Evolutionary conservation across 2,329 filamentous ascomycete genomes (phyloP).

Genomic region (Neopestalotiopsis clavispora): DNA sequence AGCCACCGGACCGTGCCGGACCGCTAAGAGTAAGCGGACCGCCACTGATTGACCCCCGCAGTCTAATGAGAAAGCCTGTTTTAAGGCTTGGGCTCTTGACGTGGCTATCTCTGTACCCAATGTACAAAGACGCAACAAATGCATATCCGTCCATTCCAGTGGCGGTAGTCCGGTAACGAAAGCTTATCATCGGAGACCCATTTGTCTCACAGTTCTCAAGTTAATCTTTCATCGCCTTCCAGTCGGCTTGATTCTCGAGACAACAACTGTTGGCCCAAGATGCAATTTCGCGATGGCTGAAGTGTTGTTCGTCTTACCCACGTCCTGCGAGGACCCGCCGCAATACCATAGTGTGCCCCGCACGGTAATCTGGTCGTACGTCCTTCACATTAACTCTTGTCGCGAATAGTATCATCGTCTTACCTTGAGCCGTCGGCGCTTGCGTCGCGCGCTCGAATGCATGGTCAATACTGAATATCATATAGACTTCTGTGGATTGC

Average conservation of each 20-base stretch:
- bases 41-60: neutral
- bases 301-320: neutral
- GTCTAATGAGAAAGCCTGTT: neutral
- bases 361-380: slow-evolving; percentile 21
- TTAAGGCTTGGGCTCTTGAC: neutral
- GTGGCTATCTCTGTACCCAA: neutral
- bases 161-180: neutral
- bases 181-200: neutral
- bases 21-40: neutral
- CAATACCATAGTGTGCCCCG: slow-evolving; percentile 17
- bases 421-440: too few relatives aligned
- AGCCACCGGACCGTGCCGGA: neutral
- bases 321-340: slow-evolving; percentile 17
- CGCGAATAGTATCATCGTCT: too few relatives aligned
- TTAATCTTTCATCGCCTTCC: neutral
- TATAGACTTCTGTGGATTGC: slow-evolving; percentile 18
- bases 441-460: neutral
- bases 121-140: neutral
- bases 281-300: slow-evolving; percentile 11
- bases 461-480: neutral
- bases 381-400: neutral
- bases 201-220: neutral
- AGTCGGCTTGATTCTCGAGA: neutral
- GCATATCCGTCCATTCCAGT: neutral
- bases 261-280: neutral